Evolutionary conservation across 2,329 filamentous ascomycete genomes (phyloP).

Genomic region (Cryphonectria radicalis): DNA sequence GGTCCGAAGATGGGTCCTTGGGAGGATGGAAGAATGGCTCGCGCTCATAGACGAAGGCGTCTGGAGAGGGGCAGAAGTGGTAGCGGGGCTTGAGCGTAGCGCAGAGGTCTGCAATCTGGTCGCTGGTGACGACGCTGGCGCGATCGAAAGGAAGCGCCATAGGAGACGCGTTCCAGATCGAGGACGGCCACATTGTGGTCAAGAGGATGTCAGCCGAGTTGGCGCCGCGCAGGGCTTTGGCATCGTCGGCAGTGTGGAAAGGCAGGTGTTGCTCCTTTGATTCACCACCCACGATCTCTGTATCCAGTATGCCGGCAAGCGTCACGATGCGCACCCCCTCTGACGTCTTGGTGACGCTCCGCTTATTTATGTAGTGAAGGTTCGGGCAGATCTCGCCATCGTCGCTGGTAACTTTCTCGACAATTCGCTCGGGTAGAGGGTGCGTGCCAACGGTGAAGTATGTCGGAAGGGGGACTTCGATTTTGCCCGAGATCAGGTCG

Average conservation of each 20-base stretch:
- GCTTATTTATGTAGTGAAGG: slow-evolving; percentile 85
- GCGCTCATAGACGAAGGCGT: slow-evolving; percentile 78
- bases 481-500: slow-evolving; percentile 71
- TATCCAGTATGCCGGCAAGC: slow-evolving; percentile 74
- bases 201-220: slow-evolving; percentile 84
- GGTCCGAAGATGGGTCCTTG: slow-evolving; percentile 42
- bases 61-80: slow-evolving; percentile 75
- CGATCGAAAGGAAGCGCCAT: slow-evolving; percentile 59
- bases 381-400: slow-evolving; percentile 80
- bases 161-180: slow-evolving; percentile 71
- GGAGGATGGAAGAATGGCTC: slow-evolving; percentile 84
- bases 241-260: slow-evolving; percentile 77
- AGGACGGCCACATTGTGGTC: slow-evolving; percentile 83
- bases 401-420: slow-evolving; percentile 73
- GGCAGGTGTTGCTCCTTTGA: slow-evolving; percentile 77
- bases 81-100: slow-evolving; percentile 85
- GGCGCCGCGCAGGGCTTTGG: slow-evolving; percentile 73
- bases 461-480: slow-evolving; percentile 77
- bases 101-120: slow-evolving; percentile 78
- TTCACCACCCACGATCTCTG: slow-evolving; percentile 59
- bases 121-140: slow-evolving; percentile 58
- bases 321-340: slow-evolving; percentile 89
- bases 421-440: slow-evolving; percentile 71
- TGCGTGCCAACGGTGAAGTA: slow-evolving; percentile 85
- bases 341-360: slow-evolving; percentile 84